Percentiles rank a stretch among this genome's conserved stretches.
These are phyloP conservation scores for Heliosperma pusillum DNA, from an alignment of 148 eudicot species.

Conservation along the genomic window DNA sequence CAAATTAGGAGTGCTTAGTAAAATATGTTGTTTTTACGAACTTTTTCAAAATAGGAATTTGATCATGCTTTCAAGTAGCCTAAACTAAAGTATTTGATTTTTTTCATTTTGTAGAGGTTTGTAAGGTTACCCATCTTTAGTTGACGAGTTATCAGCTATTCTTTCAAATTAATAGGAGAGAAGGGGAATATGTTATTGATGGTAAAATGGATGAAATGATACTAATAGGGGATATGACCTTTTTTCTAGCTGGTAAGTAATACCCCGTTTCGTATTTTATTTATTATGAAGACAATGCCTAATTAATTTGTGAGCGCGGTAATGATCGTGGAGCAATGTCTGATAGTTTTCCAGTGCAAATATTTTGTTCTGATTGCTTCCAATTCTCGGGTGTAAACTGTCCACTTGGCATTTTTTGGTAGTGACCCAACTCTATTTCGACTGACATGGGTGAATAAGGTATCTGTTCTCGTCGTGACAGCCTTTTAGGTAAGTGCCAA, in stretches of 20 bases:
- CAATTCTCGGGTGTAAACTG: background rate
- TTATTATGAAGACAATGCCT: background rate
- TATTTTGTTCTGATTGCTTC: background rate
- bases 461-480: background rate
- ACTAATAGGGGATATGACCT: background rate
- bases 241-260: background rate
- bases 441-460: background rate
- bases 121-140: background rate
- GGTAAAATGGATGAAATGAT: background rate
- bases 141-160: background rate
- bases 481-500: constrained; percentile 1
- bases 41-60: background rate
- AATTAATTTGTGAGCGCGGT: background rate
- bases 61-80: background rate
- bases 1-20: background rate
- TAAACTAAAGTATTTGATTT: too few relatives aligned
- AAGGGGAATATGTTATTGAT: background rate
- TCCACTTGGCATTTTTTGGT: constrained; percentile 9
- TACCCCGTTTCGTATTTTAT: background rate
- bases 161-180: background rate
- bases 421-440: constrained; percentile 4
- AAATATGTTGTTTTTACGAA: background rate
- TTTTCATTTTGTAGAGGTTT: background rate
- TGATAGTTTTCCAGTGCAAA: background rate
- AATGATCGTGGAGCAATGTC: background rate